phyloP scores from a whole-genome alignment of 2,329 filamentous ascomycete genomes.

The Onygenales sp. region DNA sequence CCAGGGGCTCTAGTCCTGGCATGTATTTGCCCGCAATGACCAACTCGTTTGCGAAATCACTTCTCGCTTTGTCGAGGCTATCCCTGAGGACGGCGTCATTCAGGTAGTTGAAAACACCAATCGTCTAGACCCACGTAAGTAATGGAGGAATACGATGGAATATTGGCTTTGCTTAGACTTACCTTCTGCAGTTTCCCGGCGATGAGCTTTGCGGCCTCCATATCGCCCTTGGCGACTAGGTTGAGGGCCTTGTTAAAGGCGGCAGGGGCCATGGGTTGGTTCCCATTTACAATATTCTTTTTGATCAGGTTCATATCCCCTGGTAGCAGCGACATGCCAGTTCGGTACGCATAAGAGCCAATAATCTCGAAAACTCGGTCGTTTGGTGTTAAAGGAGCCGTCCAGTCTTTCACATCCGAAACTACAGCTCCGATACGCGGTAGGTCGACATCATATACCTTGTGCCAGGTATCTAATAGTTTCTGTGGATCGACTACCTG shows the following conservation, averaged over 20 bases:
- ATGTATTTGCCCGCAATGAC: background rate
- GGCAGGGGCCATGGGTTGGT: background rate
- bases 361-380: conserved; percentile 1
- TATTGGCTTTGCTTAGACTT: background rate
- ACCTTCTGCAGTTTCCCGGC: background rate
- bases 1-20: background rate
- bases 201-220: background rate
- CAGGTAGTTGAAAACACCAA: background rate
- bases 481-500: background rate
- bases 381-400: background rate
- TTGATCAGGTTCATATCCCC: conserved; percentile 1
- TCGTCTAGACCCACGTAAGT: background rate
- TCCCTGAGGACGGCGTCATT: background rate
- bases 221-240: background rate
- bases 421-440: background rate
- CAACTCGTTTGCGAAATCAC: background rate
- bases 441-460: background rate
- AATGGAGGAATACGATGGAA: background rate
- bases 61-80: background rate
- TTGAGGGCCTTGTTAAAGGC: background rate
- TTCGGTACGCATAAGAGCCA: background rate
- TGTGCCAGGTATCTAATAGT: background rate
- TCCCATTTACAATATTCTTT: background rate
- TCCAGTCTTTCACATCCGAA: background rate
- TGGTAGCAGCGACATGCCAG: background rate